phyloP scores from a whole-genome alignment of 73 alveolate genomes.

The Urostyla sp. region DNA sequence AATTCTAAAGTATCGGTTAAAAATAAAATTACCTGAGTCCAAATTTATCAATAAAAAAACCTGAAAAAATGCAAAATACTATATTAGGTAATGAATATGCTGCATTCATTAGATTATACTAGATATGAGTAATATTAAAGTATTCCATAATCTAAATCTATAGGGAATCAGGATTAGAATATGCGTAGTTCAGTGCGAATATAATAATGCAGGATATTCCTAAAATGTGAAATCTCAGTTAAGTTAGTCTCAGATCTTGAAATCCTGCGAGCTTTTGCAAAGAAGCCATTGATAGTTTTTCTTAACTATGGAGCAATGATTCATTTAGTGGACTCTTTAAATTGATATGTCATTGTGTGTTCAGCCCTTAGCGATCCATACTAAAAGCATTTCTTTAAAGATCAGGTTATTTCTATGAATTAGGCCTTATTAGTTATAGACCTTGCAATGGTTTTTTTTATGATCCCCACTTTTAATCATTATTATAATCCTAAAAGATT shows the following conservation, averaged over 20 bases:
- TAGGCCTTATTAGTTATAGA: no score
- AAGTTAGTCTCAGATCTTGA: conserved; percentile 22
- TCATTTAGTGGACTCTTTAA: no score
- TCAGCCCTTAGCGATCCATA: no score
- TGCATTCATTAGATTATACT: conserved; percentile 17
- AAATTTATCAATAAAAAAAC: conserved; percentile 27
- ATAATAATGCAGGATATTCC: conserved; percentile 4
- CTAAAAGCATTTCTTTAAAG: no score
- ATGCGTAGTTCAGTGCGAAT: conserved; percentile 44
- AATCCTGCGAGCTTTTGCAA: conserved; percentile 3
- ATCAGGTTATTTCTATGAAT: no score
- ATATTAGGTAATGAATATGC: conserved; percentile 39
- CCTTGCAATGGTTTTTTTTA: no score
- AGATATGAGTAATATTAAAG: neutral
- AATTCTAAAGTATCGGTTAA: neutral
- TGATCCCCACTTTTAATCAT: no score
- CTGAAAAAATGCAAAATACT: conserved; percentile 15
- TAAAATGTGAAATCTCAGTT: neutral
- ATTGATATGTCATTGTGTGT: no score
- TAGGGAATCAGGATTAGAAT: conserved; percentile 29
- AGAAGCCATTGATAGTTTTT: neutral
- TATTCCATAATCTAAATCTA: neutral
- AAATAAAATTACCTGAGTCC: neutral
- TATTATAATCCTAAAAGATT: no score
- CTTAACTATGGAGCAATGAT: no score